These are phyloP conservation scores for Mycena albidolilacea DNA, from an alignment of 768 basidiomycete genomes.

Conservation along the genomic window DNA sequence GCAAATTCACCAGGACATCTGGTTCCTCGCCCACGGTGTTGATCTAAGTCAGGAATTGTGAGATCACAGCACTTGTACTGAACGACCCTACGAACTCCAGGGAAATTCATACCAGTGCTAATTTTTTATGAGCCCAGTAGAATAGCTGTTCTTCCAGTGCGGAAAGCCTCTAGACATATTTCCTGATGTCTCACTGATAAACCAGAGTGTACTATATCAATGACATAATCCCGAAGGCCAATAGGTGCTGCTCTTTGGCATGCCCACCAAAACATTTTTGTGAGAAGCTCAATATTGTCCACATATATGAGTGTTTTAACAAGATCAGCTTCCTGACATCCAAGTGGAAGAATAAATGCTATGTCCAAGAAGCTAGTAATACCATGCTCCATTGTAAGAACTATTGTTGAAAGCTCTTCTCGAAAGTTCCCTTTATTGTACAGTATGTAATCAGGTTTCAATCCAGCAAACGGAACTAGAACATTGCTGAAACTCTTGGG, in stretches of 20 bases:
- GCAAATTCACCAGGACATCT: neutral
- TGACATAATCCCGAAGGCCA: conserved; percentile 22
- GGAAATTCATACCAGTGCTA: conserved; percentile 35
- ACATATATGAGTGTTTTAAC: conserved; percentile 35
- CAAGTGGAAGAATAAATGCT: conserved; percentile 38
- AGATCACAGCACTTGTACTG: conserved; percentile 32
- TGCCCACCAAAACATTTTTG: conserved; percentile 44
- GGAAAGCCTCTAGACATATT: conserved; percentile 35
- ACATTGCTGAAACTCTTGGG: conserved; percentile 34
- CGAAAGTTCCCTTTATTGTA: conserved; percentile 42
- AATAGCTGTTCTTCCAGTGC: conserved; percentile 26
- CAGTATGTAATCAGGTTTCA: conserved; percentile 34
- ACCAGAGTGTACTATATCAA: conserved; percentile 44
- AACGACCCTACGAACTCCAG: conserved; percentile 35
- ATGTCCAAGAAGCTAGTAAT: conserved; percentile 39
- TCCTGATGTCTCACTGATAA: conserved; percentile 41
- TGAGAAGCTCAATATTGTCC: conserved; percentile 40
- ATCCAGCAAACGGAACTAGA: conserved; percentile 28
- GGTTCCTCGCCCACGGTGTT: conserved; percentile 25
- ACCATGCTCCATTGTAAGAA: conserved; percentile 36
- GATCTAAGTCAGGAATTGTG: conserved; percentile 35
- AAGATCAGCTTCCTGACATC: neutral
- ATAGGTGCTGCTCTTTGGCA: conserved; percentile 17
- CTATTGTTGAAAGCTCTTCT: conserved; percentile 42
- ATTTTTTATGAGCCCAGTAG: conserved; percentile 21